Conservation (phyloP, 257 asterid species). For the Jasminum sambac region DNA sequence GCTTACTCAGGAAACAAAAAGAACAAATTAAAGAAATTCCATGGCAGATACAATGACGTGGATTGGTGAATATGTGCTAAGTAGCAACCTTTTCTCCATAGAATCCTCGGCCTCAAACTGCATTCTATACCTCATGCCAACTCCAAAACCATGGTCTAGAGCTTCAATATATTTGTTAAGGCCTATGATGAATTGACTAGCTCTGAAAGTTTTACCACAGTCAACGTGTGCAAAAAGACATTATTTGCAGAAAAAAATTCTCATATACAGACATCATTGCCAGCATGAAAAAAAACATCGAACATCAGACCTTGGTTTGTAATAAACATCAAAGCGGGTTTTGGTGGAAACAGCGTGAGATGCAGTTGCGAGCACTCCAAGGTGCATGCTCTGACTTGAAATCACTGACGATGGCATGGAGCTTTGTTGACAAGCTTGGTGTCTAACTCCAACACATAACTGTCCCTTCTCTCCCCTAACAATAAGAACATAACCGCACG, state of each 20-base stretch:
- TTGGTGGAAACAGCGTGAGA: constrained; percentile 52
- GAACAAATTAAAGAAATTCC: neutral
- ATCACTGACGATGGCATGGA: constrained; percentile 54
- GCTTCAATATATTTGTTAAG: constrained; percentile 47
- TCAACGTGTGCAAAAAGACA: neutral
- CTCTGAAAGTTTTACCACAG: constrained; percentile 30
- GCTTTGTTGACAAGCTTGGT: constrained; percentile 41
- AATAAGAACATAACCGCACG: neutral
- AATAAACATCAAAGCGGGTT: constrained; percentile 45
- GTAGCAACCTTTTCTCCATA: constrained; percentile 46
- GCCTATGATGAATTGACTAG: constrained; percentile 48
- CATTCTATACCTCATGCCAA: constrained; percentile 63
- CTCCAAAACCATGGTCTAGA: constrained; percentile 37
- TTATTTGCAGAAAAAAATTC: neutral
- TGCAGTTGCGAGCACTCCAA: constrained; percentile 63
- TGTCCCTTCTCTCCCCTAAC: constrained; percentile 49
- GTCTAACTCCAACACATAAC: constrained; percentile 53
- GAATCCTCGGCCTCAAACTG: constrained; percentile 55
- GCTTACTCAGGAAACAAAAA: neutral
- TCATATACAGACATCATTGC: constrained; percentile 3
- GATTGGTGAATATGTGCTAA: neutral
- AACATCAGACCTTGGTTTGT: constrained; percentile 45
- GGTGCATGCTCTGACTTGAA: constrained; percentile 64
- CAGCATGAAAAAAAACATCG: neutral
- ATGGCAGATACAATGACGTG: neutral